A percentile compares a stretch with the other conserved stretches of the same genome.
These are phyloP conservation scores for Teunomyces gatunensis DNA, from an alignment of 805 yeast species.

Conservation along the genomic window DNA sequence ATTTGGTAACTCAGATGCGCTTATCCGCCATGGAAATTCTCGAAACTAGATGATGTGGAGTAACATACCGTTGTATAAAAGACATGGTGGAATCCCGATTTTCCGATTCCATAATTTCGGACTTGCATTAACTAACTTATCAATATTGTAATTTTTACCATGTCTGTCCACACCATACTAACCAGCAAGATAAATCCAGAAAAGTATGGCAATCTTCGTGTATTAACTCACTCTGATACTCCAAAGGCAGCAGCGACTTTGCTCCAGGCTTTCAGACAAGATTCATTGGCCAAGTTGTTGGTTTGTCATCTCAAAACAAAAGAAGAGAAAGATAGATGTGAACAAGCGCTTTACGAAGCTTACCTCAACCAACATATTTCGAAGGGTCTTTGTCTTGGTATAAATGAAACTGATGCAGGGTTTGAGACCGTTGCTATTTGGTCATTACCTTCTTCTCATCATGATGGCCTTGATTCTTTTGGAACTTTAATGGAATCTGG, in stretches of 20 bases:
- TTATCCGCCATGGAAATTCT: background rate
- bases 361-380: slow-evolving; percentile 50
- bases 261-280: slow-evolving; percentile 33
- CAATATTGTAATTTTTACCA: background rate
- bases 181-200: slow-evolving; percentile 4
- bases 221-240: slow-evolving; percentile 16
- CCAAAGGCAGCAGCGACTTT: slow-evolving; percentile 38
- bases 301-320: slow-evolving; percentile 22
- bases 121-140: no score
- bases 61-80: background rate
- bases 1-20: background rate
- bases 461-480: slow-evolving; percentile 44
- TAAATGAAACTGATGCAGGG: slow-evolving; percentile 40
- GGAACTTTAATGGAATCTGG: slow-evolving; percentile 51
- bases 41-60: background rate
- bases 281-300: slow-evolving; percentile 32
- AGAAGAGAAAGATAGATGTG: slow-evolving; percentile 21
- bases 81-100: no score
- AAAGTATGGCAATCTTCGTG: slow-evolving; percentile 6
- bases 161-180: slow-evolving; percentile 2
- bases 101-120: no score
- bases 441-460: slow-evolving; percentile 45
- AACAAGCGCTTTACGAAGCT: slow-evolving; percentile 46
- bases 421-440: slow-evolving; percentile 58
- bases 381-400: slow-evolving; percentile 49